Base-by-base conservation (phyloP, 2,329 filamentous ascomycete species). In the Aureobasidium leucospermi region DNA sequence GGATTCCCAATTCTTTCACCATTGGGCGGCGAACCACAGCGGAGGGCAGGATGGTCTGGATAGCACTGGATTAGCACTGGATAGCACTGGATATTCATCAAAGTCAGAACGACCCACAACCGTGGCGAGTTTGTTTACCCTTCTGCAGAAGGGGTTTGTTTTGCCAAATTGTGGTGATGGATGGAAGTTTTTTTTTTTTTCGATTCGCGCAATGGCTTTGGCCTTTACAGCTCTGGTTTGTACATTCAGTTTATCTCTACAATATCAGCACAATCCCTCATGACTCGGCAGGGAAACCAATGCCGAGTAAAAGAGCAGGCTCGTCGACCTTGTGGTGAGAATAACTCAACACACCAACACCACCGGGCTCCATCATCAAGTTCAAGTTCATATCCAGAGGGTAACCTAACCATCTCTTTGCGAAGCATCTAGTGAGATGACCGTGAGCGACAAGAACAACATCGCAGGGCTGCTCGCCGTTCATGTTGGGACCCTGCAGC, bases 401-500 rank as follows among this genome's bases (percentile, higher is more conserved):
- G 75, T 88, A 88, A 0, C 85, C 84, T 0, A 86, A 81, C 92
- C 92, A 96, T 34, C 91, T 81, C 79, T 93, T 89, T 5, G 92
- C 91, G 71, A 96, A 90, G 0, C 90, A 89, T 16, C 92, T 81
- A 55, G 96, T 76, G 60, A 96, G 92, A 74, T 96, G 92, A 0
- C 92, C 92, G 70, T 96, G 92, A 28, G 90, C 92, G 5, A 96
- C 90, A 51, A 96, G 79, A 23, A 93, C 73, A n/a, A 93, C 84
- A 71, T 93, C 89, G 15, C 82, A 76, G 29, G 76, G 82, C 8
- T 70, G 66, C 29, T 64, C 64, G 7, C 67, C 70, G 13, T 74
- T 76, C 16, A 75, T 70, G 65, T 81, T 79, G 1, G 64, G 63
- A 59, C 78, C 76, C 57, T 70, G 78, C 28, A 70, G 68, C 28